Evolutionary conservation across 495 filamentous ascomycete genomes (phyloP).

Genomic region (Penicillium ochrochloron): DNA sequence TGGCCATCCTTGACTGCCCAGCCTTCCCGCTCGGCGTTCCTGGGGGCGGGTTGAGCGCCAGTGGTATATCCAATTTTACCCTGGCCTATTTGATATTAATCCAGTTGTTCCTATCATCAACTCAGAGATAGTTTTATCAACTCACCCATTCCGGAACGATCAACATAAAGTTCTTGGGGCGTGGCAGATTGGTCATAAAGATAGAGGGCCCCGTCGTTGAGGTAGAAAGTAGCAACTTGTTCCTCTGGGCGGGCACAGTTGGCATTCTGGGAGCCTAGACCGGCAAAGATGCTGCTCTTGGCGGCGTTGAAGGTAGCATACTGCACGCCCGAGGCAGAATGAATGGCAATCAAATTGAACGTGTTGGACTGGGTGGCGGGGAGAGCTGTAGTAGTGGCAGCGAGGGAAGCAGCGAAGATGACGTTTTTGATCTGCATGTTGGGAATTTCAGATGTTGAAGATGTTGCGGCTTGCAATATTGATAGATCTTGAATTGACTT

Average conservation of each 20-base stretch:
- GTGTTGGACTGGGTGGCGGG: conserved; percentile 30
- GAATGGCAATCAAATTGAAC: conserved; percentile 54
- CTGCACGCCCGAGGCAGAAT: conserved; percentile 52
- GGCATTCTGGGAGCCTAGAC: conserved; percentile 46
- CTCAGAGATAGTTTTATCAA: not conserved
- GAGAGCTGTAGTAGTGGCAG: conserved; percentile 30
- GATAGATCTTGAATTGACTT: not conserved
- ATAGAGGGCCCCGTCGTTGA: conserved; percentile 50
- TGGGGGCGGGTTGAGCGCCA: conserved; percentile 40
- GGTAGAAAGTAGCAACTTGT: conserved; percentile 52
- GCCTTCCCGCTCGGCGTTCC: conserved; percentile 47
- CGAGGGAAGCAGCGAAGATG: conserved; percentile 30
- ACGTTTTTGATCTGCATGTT: conserved; percentile 40
- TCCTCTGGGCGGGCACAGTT: conserved; percentile 46
- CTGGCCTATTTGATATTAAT: conserved; percentile 41
- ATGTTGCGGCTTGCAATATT: not conserved
- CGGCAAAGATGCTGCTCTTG: conserved; percentile 48
- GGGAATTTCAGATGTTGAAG: not conserved
- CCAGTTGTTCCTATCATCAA: not conserved
- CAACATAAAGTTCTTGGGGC: conserved; percentile 54
- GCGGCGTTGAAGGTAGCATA: conserved; percentile 46
- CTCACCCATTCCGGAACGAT: conserved; percentile 59
- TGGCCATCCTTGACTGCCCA: conserved; percentile 50
- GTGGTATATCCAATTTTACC: conserved; percentile 56
- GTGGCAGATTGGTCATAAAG: conserved; percentile 46